Evolutionary conservation across 441 rosid species (phyloP), one percentile per base, ranked within the genome.

Genomic region (Viola pubescens): DNA sequence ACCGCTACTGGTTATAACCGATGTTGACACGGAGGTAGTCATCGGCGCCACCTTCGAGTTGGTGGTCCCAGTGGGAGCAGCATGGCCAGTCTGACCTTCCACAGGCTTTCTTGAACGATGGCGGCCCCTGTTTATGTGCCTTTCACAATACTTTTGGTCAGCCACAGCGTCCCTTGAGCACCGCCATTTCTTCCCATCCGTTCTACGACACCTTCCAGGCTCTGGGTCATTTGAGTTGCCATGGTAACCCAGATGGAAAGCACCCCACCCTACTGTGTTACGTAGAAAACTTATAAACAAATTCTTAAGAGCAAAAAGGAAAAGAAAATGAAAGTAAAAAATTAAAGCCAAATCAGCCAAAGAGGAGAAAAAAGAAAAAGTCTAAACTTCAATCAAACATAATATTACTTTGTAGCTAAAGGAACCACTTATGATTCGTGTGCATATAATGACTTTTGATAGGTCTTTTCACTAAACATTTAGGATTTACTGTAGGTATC

Each of bases 91-190:
- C 69, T 82, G 87, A 68, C 82, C 83, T 82, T 88, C 87, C 90
- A 82, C 87, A 78, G 85, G 90, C 92, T 88, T 88, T 88, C 95
- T 85, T 83, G 92, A 81, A 85, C 91, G 95, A 66, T 87, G 84
- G 72, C 95, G 91, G 69, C 95, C 89, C 53, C 95, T 72, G 79
- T 88, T 86, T 58, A 85, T 77, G 70, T 88, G 95, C 73, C 86
- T 79, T 70, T 83, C 95, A 56, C 92, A 88, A 60, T 88, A 88
- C 73, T 88, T 88, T 68, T 88, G 88, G 56, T 82, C 87, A 19
- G 85, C 75, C 60, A 85, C 95, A 37, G 86, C 92, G 14, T 83
- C 88, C 72, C 86, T 77, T 3, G 92, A 80, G 78, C 95, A 88
- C 79, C 88, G 86, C 95, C 95, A 88, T 75, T 88, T 88, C 85